A percentile compares a stretch with the other conserved stretches of the same genome.
phyloP scores from a whole-genome alignment of 176 grass and related monocot species.

The Oryza rufipogon region DNA sequence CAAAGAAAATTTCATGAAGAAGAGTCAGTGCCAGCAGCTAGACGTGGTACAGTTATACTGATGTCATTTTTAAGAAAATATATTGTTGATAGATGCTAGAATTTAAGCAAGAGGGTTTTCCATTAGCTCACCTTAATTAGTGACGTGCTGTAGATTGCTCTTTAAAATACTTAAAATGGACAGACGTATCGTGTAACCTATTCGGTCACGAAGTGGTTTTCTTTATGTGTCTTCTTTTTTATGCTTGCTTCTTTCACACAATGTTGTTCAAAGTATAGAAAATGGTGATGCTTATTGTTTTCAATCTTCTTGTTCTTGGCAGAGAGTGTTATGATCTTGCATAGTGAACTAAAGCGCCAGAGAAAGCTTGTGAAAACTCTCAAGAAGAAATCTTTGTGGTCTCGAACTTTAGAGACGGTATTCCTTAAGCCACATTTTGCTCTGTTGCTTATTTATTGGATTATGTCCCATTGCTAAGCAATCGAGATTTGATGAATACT shows the following conservation, averaged over 20 bases:
- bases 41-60: conserved; percentile 52
- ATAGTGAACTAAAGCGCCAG: conserved; percentile 90
- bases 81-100: conserved; percentile 1
- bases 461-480: background rate
- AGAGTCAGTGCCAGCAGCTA: conserved; percentile 62
- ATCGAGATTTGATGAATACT: background rate
- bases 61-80: background rate
- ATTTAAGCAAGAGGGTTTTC: background rate
- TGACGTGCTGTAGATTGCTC: background rate
- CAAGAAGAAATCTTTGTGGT: conserved; percentile 97
- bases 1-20: conserved; percentile 87
- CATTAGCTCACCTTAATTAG: conserved; percentile 7
- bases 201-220: background rate
- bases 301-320: conserved; percentile 15
- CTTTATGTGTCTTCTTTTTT: background rate
- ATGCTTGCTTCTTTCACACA: background rate
- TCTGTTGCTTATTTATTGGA: background rate
- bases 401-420: conserved; percentile 90
- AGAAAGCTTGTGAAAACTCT: conserved; percentile 92
- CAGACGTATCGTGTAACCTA: background rate
- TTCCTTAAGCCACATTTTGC: conserved; percentile 28
- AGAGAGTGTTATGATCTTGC: conserved; percentile 90
- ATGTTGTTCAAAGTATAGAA: background rate
- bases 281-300: conserved; percentile 10
- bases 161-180: conserved; percentile 7